These are phyloP conservation scores for Talaromyces sp. DNA, from an alignment of 2,329 filamentous ascomycete species.

Conservation along the genomic window DNA sequence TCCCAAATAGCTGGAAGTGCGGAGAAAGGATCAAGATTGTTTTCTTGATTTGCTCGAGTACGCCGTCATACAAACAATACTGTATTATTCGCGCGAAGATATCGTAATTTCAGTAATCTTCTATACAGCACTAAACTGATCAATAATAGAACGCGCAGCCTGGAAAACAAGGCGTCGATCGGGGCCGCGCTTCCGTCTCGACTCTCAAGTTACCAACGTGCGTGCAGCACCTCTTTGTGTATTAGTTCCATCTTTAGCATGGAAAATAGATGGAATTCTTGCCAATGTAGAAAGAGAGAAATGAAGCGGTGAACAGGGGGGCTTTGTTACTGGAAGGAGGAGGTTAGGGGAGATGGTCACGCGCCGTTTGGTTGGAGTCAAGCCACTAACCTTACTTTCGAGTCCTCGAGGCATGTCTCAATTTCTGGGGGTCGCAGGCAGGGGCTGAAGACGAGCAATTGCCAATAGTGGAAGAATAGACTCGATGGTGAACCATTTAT, in stretches of 20 bases:
- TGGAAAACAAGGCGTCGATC: constrained; percentile 10
- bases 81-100: not conserved
- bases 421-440: not conserved
- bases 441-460: not conserved
- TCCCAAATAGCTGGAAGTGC: not conserved
- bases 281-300: not conserved
- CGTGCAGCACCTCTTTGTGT: not conserved
- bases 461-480: not conserved
- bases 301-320: constrained; percentile 4
- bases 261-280: not conserved
- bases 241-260: not conserved
- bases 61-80: not conserved
- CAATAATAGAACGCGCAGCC: not conserved
- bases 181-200: not conserved
- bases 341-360: not conserved
- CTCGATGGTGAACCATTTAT: not conserved
- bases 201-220: not conserved
- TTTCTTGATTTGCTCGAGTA: not conserved
- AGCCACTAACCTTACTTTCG: constrained; percentile 4
- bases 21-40: not conserved
- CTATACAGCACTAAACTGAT: not conserved
- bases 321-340: not conserved
- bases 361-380: not conserved
- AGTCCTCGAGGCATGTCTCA: not conserved
- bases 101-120: not conserved